phyloP scores from a whole-genome alignment of 768 basidiomycete genomes.

The Cyathus striatus region DNA sequence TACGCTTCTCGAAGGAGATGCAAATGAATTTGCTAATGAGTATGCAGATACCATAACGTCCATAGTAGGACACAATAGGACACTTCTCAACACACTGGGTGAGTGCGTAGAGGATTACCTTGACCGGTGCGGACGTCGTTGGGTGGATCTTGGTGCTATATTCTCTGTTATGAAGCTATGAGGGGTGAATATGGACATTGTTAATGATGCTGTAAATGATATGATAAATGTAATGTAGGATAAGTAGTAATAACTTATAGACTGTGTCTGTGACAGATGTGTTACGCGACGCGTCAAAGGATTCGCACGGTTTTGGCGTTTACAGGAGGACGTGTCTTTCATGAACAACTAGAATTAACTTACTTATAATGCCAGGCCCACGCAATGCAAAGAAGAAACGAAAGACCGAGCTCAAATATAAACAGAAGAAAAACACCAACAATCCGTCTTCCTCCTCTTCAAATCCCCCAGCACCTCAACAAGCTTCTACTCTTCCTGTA shows the following conservation, averaged over 20 bases:
- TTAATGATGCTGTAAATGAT: no score
- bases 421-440: conserved; percentile 18
- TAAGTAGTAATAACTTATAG: no score
- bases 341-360: not conserved
- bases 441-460: not conserved
- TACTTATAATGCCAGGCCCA: conserved; percentile 52
- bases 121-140: conserved; percentile 83
- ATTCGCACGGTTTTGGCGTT: not conserved
- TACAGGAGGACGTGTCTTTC: not conserved
- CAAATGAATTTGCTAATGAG: no score
- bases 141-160: conserved; percentile 75
- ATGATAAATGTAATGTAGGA: no score
- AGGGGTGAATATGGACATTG: no score
- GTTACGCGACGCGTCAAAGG: not conserved
- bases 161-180: conserved; percentile 80
- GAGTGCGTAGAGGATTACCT: conserved; percentile 72
- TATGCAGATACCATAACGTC: conserved; percentile 53
- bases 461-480: no score
- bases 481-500: no score
- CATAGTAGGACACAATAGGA: conserved; percentile 43
- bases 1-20: not conserved
- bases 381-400: conserved; percentile 47
- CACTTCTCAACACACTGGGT: conserved; percentile 46
- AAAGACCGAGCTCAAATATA: conserved; percentile 25
- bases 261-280: not conserved